Evolutionary conservation across 176 grass and related monocot species (phyloP).

Genomic region (Lolium multiflorum): DNA sequence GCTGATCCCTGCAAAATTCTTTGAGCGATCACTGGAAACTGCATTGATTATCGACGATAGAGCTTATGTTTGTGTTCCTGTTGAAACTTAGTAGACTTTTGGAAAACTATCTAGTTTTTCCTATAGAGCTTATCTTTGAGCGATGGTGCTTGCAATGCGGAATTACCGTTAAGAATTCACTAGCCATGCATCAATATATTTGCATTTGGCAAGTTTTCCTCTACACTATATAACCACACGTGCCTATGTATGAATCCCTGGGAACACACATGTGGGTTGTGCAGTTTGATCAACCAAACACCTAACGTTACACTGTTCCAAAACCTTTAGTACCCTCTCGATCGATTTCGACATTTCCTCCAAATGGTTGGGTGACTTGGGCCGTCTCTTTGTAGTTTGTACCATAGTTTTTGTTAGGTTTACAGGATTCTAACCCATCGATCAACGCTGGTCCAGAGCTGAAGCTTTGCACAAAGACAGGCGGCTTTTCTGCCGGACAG

Average conservation of each 20-base stretch:
- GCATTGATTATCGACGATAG: too few species aligned
- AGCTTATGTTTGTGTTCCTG: too few species aligned
- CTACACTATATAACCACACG: background rate
- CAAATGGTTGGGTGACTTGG: background rate
- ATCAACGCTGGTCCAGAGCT: background rate
- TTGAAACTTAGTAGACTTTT: too few species aligned
- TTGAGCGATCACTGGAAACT: too few species aligned
- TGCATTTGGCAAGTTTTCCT: background rate
- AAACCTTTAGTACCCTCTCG: background rate
- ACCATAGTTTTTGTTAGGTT: slow-evolving; percentile 19
- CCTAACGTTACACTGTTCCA: background rate
- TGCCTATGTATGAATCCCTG: background rate
- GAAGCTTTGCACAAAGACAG: slow-evolving; percentile 5
- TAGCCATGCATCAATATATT: background rate
- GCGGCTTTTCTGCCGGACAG: background rate
- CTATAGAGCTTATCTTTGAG: too few species aligned
- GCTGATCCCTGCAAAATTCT: too few species aligned
- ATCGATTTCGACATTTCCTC: background rate
- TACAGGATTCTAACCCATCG: background rate
- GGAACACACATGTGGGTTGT: background rate
- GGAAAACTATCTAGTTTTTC: too few species aligned
- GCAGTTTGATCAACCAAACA: background rate
- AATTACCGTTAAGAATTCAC: background rate
- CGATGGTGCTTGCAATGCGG: too few species aligned
- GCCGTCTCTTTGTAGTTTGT: slow-evolving; percentile 13